Percentiles rank a stretch among this genome's conserved stretches.
Conservation (phyloP, 1,139 yeast species). For the Kurtzmaniella quercitrusa region DNA sequence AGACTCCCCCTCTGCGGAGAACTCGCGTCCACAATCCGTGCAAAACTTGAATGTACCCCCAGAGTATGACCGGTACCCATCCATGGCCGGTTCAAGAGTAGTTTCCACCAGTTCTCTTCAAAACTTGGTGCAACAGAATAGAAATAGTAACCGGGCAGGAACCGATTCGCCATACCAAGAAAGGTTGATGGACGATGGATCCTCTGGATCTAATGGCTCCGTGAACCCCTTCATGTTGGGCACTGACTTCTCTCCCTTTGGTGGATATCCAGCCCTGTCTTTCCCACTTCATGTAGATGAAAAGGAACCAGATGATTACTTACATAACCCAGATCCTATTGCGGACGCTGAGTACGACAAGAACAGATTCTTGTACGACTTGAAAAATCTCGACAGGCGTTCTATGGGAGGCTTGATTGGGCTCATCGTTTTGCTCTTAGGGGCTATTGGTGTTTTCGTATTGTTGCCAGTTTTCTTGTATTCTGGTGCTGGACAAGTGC, state of each 20-base stretch:
- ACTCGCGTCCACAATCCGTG: constrained; percentile 7
- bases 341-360: constrained; percentile 28
- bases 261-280: constrained; percentile 28
- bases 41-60: constrained; percentile 38
- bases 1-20: constrained; percentile 12
- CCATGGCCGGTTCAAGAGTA: constrained; percentile 45
- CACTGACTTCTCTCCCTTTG: constrained; percentile 23
- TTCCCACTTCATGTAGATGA: constrained; percentile 28
- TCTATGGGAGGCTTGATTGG: constrained; percentile 22
- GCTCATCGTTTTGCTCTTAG: constrained; percentile 15
- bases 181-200: not conserved
- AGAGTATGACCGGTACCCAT: constrained; percentile 57
- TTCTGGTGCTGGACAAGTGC: constrained; percentile 16
- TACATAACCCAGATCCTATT: constrained; percentile 29
- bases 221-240: constrained; percentile 5
- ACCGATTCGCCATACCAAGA: not conserved
- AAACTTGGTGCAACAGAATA: not conserved
- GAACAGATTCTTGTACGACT: constrained; percentile 20
- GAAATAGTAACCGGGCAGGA: constrained; percentile 1
- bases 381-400: constrained; percentile 21
- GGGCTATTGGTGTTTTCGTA: constrained; percentile 20
- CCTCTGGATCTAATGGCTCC: not conserved
- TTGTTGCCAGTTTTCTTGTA: constrained; percentile 25
- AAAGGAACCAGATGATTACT: constrained; percentile 26
- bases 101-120: constrained; percentile 40